phyloP scores from a whole-genome alignment of 2,329 filamentous ascomycete species.

The Cordyceps tenuipes region DNA sequence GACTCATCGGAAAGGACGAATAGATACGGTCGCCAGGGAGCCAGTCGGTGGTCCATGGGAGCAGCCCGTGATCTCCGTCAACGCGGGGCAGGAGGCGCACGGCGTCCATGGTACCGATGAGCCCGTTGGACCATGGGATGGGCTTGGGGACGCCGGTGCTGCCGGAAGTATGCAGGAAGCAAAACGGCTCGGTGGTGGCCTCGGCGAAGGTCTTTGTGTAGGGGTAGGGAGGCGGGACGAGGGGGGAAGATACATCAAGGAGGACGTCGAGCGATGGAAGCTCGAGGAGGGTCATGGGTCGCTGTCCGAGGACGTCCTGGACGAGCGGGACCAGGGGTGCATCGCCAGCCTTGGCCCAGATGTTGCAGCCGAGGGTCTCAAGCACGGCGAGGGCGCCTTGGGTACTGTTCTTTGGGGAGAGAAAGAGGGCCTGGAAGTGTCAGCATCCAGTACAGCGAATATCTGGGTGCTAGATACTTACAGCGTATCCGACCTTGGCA shows the following conservation, averaged over 20 bases:
- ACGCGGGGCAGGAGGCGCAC: slow-evolving; percentile 25
- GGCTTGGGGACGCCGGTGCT: slow-evolving; percentile 35
- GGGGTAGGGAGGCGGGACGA: slow-evolving; percentile 16
- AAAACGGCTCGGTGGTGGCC: slow-evolving; percentile 26
- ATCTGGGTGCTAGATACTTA: neutral
- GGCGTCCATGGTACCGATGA: slow-evolving; percentile 28
- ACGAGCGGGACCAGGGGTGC: slow-evolving; percentile 15
- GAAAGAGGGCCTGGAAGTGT: slow-evolving; percentile 18
- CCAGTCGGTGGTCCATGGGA: slow-evolving; percentile 23
- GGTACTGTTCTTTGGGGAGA: slow-evolving; percentile 27
- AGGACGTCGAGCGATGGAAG: slow-evolving; percentile 24
- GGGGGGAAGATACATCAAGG: slow-evolving; percentile 14
- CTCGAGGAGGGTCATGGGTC: slow-evolving; percentile 20
- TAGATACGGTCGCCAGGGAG: slow-evolving; percentile 23
- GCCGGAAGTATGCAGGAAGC: slow-evolving; percentile 34
- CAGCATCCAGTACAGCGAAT: neutral
- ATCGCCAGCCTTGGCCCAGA: slow-evolving; percentile 22
- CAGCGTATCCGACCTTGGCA: slow-evolving; percentile 26
- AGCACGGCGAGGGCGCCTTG: slow-evolving; percentile 26
- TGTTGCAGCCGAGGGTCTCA: slow-evolving; percentile 22
- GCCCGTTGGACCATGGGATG: slow-evolving; percentile 26
- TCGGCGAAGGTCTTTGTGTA: slow-evolving; percentile 27
- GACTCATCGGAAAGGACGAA: slow-evolving; percentile 29
- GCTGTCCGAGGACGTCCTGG: slow-evolving; percentile 18
- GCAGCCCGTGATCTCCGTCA: slow-evolving; percentile 21